These are phyloP conservation scores for Diaporthe caulivora DNA, from an alignment of 2,329 filamentous ascomycete genomes.

Conservation along the genomic window DNA sequence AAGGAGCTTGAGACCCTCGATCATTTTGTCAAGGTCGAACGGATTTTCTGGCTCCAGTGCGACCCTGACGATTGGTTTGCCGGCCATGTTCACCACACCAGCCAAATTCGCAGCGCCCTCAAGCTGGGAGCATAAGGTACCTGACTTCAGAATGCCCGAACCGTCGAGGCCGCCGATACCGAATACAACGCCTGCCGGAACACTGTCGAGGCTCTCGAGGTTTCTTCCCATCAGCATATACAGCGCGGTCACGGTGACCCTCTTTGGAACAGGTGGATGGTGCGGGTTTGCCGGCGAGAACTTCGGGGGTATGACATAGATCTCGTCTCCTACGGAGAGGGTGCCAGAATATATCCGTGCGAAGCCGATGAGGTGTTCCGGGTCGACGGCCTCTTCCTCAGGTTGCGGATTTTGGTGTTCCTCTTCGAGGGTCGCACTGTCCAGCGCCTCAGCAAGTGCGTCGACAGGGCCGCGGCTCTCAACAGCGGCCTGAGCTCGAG, in stretches of 20 bases:
- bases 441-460: constrained; percentile 72
- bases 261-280: constrained; percentile 78
- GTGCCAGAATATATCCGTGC: constrained; percentile 94
- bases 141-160: constrained; percentile 89
- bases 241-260: constrained; percentile 86
- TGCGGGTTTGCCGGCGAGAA: constrained; percentile 86
- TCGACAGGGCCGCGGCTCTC: constrained; percentile 60
- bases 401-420: constrained; percentile 53
- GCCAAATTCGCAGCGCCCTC: constrained; percentile 92
- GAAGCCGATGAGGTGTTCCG: constrained; percentile 93
- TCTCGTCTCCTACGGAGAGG: constrained; percentile 86
- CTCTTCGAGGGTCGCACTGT: constrained; percentile 70
- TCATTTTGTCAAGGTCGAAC: constrained; percentile 93
- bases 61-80: constrained; percentile 93
- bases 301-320: constrained; percentile 94
- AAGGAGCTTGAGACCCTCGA: constrained; percentile 84
- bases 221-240: constrained; percentile 97
- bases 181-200: constrained; percentile 95
- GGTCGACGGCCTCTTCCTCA: constrained; percentile 72
- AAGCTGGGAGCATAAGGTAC: constrained; percentile 89
- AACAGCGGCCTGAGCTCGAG: constrained; percentile 76
- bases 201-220: constrained; percentile 83
- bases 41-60: constrained; percentile 95
- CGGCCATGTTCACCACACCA: constrained; percentile 80
- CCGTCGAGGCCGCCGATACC: constrained; percentile 94